A percentile compares a stretch with the other conserved stretches of the same genome.
These are phyloP conservation scores for Boehmeria nivea DNA, from an alignment of 306 rosid species.

Conservation along the genomic window DNA sequence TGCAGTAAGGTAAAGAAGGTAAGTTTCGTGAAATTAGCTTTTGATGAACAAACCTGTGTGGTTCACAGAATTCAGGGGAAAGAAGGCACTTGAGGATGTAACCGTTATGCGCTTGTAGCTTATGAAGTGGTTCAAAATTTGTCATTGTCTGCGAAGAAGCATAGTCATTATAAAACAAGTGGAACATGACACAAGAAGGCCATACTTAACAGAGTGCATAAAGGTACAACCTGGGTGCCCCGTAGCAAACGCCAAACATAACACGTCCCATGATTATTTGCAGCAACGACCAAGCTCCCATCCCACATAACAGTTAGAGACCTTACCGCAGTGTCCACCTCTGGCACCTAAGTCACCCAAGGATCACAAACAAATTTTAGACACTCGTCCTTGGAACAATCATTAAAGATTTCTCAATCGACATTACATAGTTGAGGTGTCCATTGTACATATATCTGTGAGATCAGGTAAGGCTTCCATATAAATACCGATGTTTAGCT, in stretches of 20 bases:
- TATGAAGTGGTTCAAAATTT: slow-evolving; percentile 97
- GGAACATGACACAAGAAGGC: slow-evolving; percentile 3
- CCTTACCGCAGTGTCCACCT: slow-evolving; percentile 97
- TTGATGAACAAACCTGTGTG: slow-evolving; percentile 59
- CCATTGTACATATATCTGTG: no score
- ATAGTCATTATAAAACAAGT: slow-evolving; percentile 7
- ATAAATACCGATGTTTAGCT: no score
- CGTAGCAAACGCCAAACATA: slow-evolving; percentile 96
- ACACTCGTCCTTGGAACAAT: neutral
- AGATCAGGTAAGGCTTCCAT: no score
- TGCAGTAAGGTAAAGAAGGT: neutral
- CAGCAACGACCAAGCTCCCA: slow-evolving; percentile 98
- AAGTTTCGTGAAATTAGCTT: neutral
- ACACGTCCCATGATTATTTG: slow-evolving; percentile 96
- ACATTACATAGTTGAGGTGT: no score
- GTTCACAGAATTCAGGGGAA: slow-evolving; percentile 96
- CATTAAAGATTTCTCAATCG: no score
- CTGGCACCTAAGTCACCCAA: slow-evolving; percentile 87
- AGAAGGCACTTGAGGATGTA: slow-evolving; percentile 95
- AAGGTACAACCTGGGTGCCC: slow-evolving; percentile 75
- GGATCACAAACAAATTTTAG: neutral
- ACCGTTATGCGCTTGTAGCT: slow-evolving; percentile 94
- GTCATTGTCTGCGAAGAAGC: slow-evolving; percentile 81
- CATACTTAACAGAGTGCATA: slow-evolving; percentile 5
- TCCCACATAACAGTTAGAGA: slow-evolving; percentile 99